Conservation (phyloP, 148 eudicot genomes). For the Chenopodium berlandieri region DNA sequence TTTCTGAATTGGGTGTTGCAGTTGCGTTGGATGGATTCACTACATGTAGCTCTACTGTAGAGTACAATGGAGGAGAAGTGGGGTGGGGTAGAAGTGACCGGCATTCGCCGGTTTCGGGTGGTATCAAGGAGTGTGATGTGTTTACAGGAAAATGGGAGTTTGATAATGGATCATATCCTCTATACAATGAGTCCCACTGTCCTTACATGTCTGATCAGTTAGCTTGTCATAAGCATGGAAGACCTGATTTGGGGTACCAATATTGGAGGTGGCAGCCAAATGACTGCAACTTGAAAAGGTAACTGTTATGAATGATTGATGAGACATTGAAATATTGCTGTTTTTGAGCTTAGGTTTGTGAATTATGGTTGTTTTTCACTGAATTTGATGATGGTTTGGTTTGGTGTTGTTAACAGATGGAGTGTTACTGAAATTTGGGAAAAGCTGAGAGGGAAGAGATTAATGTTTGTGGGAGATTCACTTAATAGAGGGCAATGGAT, state of each 20-base stretch:
- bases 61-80: constrained; percentile 60
- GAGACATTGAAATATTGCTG: neutral
- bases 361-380: neutral
- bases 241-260: constrained; percentile 72
- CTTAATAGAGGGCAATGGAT: constrained; percentile 98
- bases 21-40: constrained; percentile 76
- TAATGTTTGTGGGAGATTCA: constrained; percentile 97
- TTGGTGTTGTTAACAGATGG: constrained; percentile 53
- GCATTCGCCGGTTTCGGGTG: constrained; percentile 22
- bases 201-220: constrained; percentile 96
- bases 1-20: constrained; percentile 28
- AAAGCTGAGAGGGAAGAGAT: constrained; percentile 79
- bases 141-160: constrained; percentile 91
- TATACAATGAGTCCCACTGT: constrained; percentile 79
- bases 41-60: constrained; percentile 57
- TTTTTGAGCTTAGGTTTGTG: constrained; percentile 11
- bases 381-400: constrained; percentile 20
- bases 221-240: constrained; percentile 95
- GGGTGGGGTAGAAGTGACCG: constrained; percentile 31
- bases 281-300: constrained; percentile 85
- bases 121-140: constrained; percentile 55
- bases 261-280: constrained; percentile 95
- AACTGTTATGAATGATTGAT: constrained; percentile 3
- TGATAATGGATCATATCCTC: constrained; percentile 72
- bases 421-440: constrained; percentile 80